phyloP scores from a whole-genome alignment of 495 filamentous ascomycete genomes.

The Parathielavia appendiculata region DNA sequence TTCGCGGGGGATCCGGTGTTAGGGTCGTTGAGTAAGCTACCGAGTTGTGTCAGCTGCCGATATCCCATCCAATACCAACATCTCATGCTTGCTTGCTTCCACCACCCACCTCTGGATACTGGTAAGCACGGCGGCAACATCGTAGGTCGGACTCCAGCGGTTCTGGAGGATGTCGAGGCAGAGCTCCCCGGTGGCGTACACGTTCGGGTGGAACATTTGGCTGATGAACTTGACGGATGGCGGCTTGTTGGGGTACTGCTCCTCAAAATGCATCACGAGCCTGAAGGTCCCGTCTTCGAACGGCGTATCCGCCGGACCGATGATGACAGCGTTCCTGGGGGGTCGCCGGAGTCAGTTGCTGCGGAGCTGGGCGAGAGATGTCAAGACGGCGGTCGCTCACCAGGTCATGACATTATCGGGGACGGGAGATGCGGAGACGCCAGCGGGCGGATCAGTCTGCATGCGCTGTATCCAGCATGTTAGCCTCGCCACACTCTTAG shows the following conservation, averaged over 20 bases:
- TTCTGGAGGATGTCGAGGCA: slow-evolving; percentile 98
- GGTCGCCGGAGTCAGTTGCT: slow-evolving; percentile 4
- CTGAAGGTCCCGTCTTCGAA: slow-evolving; percentile 98
- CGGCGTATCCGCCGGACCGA: slow-evolving; percentile 93
- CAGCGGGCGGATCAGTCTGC: slow-evolving; percentile 97
- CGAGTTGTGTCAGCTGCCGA: slow-evolving; percentile 12
- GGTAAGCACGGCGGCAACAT: slow-evolving; percentile 93
- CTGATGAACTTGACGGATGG: slow-evolving; percentile 97
- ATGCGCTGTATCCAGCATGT: slow-evolving; percentile 63
- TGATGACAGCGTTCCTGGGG: slow-evolving; percentile 96
- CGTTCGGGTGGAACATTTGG: slow-evolving; percentile 98
- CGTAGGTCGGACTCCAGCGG: slow-evolving; percentile 97
- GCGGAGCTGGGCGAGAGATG: not conserved
- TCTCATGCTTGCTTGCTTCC: not conserved
- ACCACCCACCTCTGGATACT: slow-evolving; percentile 84
- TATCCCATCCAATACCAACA: not conserved
- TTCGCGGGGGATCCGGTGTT: slow-evolving; percentile 97
- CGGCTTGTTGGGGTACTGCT: slow-evolving; percentile 97
- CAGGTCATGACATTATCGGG: slow-evolving; percentile 99
- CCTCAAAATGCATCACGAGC: slow-evolving; percentile 98
- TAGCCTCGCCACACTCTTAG: slow-evolving; percentile 10
- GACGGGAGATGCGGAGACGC: slow-evolving; percentile 92
- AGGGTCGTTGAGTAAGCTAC: slow-evolving; percentile 92
- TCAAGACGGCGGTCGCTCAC: slow-evolving; percentile 45
- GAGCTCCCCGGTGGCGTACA: slow-evolving; percentile 93